A percentile compares a stretch with the other conserved stretches of the same genome.
Evolutionary conservation across 2,329 filamentous ascomycete genomes (phyloP).

Genomic region (Pestalotiopsis sp.): DNA sequence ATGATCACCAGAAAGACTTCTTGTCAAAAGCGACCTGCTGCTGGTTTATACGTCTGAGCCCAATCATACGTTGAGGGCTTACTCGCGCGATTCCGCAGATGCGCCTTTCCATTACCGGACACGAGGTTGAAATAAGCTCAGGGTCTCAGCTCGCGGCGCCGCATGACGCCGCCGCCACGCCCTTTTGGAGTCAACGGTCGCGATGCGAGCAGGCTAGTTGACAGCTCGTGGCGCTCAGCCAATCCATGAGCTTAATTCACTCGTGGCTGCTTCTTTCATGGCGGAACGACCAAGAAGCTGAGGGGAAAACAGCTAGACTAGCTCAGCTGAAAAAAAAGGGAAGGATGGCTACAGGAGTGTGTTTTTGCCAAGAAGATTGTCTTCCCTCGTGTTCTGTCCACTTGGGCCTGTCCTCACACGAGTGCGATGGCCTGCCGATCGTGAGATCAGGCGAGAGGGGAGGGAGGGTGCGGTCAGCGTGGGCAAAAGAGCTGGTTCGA

Average conservation of each 20-base stretch:
- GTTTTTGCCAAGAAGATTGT: background rate
- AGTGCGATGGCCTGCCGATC: background rate
- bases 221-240: background rate
- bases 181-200: background rate
- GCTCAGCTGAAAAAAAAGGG: background rate
- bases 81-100: background rate
- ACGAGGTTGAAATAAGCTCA: slow-evolving; percentile 7
- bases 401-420: background rate
- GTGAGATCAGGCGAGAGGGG: background rate
- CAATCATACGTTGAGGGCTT: background rate
- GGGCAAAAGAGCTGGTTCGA: background rate
- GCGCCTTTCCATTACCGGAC: background rate
- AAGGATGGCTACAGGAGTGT: background rate
- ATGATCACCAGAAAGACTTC: too few relatives aligned
- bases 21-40: too few relatives aligned
- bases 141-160: background rate
- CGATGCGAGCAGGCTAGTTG: background rate
- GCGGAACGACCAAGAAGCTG: too few relatives aligned
- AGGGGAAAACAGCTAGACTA: background rate
- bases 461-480: background rate
- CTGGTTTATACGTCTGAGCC: background rate
- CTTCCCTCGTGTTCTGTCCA: background rate
- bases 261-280: background rate
- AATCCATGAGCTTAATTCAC: background rate
- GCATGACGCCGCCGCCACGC: background rate